Percentiles rank a stretch among this genome's conserved stretches.
phyloP scores from a whole-genome alignment of 176 grass and related monocot genomes.

The Juncus inflexus region DNA sequence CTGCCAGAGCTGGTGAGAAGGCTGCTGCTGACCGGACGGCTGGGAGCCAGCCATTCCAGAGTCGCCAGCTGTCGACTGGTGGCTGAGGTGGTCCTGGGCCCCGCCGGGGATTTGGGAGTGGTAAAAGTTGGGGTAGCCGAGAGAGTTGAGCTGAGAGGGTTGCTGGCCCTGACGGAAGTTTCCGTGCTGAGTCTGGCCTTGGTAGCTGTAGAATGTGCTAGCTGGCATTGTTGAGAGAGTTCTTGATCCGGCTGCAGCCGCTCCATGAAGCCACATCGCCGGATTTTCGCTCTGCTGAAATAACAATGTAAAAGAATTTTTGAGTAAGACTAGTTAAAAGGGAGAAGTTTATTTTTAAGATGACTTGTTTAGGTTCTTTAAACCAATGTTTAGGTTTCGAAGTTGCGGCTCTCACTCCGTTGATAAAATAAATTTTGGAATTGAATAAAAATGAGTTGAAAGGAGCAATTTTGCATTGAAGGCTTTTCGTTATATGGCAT shows the following conservation, averaged over 20 bases:
- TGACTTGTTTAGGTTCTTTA: background rate
- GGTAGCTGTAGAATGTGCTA: constrained; percentile 64
- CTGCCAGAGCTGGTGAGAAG: constrained; percentile 85
- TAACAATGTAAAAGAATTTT: constrained; percentile 7
- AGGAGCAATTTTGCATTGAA: too few species aligned
- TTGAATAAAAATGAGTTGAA: too few species aligned
- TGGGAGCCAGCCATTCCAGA: constrained; percentile 48
- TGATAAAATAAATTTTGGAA: too few species aligned
- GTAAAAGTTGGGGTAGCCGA: constrained; percentile 67
- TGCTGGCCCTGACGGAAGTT: constrained; percentile 71
- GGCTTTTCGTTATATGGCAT: too few species aligned
- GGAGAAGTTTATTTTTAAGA: background rate
- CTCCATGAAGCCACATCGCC: constrained; percentile 78
- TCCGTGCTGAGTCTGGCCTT: constrained; percentile 67
- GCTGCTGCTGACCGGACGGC: constrained; percentile 33
- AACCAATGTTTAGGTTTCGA: background rate
- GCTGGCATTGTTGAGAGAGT: constrained; percentile 54
- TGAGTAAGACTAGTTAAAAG: too few species aligned
- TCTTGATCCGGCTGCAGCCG: constrained; percentile 50
- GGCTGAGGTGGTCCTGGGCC: constrained; percentile 58
- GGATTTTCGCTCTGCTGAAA: constrained; percentile 65
- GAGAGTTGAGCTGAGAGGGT: constrained; percentile 59
- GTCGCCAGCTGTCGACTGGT: constrained; percentile 55
- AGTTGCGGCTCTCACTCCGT: background rate
- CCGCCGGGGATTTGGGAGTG: constrained; percentile 49